A percentile compares a stretch with the other conserved stretches of the same genome.
These are phyloP conservation scores for Pleurotus tuber-regium DNA, from an alignment of 768 basidiomycete genomes.

Conservation along the genomic window DNA sequence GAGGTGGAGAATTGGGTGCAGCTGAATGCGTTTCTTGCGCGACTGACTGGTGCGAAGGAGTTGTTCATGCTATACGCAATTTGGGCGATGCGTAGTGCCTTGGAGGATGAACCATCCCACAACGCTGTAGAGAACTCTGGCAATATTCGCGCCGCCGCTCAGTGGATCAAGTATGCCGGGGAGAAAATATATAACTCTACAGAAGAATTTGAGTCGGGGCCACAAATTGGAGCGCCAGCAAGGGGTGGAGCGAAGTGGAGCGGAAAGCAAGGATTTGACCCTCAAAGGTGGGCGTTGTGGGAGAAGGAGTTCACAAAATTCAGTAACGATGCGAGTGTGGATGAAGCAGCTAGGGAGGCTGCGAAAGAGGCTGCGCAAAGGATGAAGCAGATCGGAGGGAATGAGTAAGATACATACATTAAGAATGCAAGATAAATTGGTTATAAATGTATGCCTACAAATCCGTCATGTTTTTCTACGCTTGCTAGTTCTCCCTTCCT, in stretches of 20 bases:
- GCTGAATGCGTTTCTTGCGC: slow-evolving; percentile 1
- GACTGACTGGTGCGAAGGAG: neutral
- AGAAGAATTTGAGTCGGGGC: slow-evolving; percentile 5
- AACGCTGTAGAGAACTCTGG: neutral
- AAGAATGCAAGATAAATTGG: too few relatives aligned
- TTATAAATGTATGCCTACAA: neutral
- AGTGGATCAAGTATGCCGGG: slow-evolving; percentile 3
- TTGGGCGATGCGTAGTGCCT: slow-evolving; percentile 1
- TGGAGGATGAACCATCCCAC: neutral
- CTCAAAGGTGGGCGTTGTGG: slow-evolving; percentile 5
- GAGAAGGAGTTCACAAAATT: neutral
- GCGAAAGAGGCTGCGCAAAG: neutral
- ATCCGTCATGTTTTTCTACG: slow-evolving; percentile 39
- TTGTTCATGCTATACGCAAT: slow-evolving; percentile 7
- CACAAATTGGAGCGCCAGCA: slow-evolving; percentile 3
- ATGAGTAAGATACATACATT: too few relatives aligned
- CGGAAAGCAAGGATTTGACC: slow-evolving; percentile 6
- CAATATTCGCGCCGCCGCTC: slow-evolving; percentile 5
- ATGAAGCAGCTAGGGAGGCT: neutral
- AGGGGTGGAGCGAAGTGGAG: slow-evolving; percentile 2
- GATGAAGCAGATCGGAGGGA: slow-evolving; percentile 4
- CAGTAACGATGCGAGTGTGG: neutral
- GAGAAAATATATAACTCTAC: slow-evolving; percentile 3
- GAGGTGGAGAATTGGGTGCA: neutral
- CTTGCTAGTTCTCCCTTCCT: slow-evolving; percentile 58